Percentiles rank a stretch among this genome's conserved stretches.
Conservation (phyloP, 2,329 filamentous ascomycete genomes). For the Monilinia polystroma region DNA sequence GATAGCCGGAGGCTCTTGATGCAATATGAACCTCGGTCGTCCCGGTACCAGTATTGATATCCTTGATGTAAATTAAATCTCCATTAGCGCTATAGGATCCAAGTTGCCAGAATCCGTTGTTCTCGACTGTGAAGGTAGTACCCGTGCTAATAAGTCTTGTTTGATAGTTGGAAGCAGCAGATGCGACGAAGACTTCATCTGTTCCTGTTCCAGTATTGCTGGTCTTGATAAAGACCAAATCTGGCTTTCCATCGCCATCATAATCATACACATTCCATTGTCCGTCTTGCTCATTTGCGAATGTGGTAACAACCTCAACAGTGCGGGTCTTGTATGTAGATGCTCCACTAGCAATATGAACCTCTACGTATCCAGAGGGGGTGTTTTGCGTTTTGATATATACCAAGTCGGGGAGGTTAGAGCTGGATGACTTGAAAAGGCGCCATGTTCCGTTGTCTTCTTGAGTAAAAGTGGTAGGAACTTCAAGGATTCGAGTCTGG, state of each 20-base stretch:
- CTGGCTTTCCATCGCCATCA: slow-evolving; percentile 18
- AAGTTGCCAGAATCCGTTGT: slow-evolving; percentile 20
- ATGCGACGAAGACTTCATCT: slow-evolving; percentile 18
- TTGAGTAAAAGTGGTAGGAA: slow-evolving; percentile 3
- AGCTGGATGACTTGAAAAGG: slow-evolving; percentile 1
- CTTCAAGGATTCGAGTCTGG: slow-evolving; percentile 15
- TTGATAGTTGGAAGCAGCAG: slow-evolving; percentile 16
- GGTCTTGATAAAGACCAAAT: slow-evolving; percentile 24
- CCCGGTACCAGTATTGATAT: slow-evolving; percentile 11
- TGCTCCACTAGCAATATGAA: slow-evolving; percentile 16
- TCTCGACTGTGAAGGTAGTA: slow-evolving; percentile 9
- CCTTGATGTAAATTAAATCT: slow-evolving; percentile 22
- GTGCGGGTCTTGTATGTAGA: slow-evolving; percentile 13
- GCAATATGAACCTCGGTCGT: slow-evolving; percentile 20
- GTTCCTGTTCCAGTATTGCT: slow-evolving; percentile 15
- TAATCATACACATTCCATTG: slow-evolving; percentile 23
- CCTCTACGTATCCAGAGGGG: slow-evolving; percentile 1
- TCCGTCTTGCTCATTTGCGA: slow-evolving; percentile 21
- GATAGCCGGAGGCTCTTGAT: slow-evolving; percentile 4
- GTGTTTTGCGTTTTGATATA: slow-evolving; percentile 20
- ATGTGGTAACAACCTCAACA: slow-evolving; percentile 19
- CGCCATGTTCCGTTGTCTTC: slow-evolving; percentile 21
- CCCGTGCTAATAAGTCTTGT: slow-evolving; percentile 2
- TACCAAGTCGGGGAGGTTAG: slow-evolving; percentile 6
- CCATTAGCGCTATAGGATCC: background rate